phyloP scores from a whole-genome alignment of 2,329 filamentous ascomycete species.

The Calonectria naviculata region DNA sequence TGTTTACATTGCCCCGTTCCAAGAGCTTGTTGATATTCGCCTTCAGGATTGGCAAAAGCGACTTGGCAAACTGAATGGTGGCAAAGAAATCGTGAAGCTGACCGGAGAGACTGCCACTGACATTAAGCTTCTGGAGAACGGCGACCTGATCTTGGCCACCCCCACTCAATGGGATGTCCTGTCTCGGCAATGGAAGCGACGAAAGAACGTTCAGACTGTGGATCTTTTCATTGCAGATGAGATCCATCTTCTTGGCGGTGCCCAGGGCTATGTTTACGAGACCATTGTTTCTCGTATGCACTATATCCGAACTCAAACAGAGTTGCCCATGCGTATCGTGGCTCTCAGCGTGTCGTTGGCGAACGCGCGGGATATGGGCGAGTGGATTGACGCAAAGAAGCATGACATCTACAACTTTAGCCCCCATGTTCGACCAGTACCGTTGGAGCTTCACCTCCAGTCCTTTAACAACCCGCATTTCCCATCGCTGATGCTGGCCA shows the following conservation, averaged over 20 bases:
- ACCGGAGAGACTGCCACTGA: constrained; percentile 94
- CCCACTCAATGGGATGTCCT: constrained; percentile 96
- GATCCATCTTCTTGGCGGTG: constrained; percentile 90
- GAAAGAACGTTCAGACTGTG: constrained; percentile 93
- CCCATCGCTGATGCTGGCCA: constrained; percentile 97
- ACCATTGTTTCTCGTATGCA: constrained; percentile 98
- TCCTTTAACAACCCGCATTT: constrained; percentile 97
- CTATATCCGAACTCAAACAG: constrained; percentile 90
- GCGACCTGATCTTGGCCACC: constrained; percentile 91
- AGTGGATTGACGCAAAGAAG: constrained; percentile 98
- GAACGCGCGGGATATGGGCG: constrained; percentile 92
- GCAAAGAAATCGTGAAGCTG: constrained; percentile 91
- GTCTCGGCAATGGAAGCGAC: constrained; percentile 94
- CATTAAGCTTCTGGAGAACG: constrained; percentile 86
- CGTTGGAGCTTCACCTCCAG: constrained; percentile 93
- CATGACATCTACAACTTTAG: constrained; percentile 99
- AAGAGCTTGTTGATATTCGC: constrained; percentile 88
- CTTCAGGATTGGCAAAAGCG: constrained; percentile 88
- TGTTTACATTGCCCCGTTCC: constrained; percentile 94
- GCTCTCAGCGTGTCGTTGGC: constrained; percentile 92
- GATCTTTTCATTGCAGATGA: constrained; percentile 95
- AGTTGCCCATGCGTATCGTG: constrained; percentile 86
- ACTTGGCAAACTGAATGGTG: constrained; percentile 77
- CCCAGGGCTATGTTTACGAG: constrained; percentile 91
- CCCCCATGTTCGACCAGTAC: constrained; percentile 87